Base-by-base conservation (phyloP, 345 rosid species). In the Populus davidiana region DNA sequence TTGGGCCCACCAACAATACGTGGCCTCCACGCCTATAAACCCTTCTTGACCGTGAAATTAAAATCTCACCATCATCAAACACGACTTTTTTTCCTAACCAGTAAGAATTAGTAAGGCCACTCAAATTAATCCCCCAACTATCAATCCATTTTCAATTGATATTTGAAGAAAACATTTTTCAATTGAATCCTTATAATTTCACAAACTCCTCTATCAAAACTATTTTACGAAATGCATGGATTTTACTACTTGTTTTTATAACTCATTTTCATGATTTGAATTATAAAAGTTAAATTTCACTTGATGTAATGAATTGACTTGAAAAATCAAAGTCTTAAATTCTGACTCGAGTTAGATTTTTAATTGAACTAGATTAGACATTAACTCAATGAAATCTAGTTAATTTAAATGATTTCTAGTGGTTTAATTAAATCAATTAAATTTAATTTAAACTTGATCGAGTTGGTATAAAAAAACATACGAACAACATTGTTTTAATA, bases 31-130 rank as follows among this genome's bases (percentile, higher is more conserved):
- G 39, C n/a, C 71, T 17, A 49, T 10, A 39, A 21, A 38, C 63
- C 74, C 14, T 14, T 52, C 5, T 6, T 10, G 2, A 43, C 85
- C 84, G 81, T 83, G 41, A 0, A 84, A 81, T 78, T 49, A 9
- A 43, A 54, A 29, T 20, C 71, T 12, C 2, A 10, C 0, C 33
- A 18, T 39, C 35, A 59, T 25, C 61, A 41, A 3, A 14, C 43
- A 78, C 61, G 9, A 23, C 59, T 67, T 72, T 50, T 29, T 31
- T 59, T 20, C 13, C 16, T n/a, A 21, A 7, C 43, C 49, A 12
- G 35, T 61, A 8, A 77, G 47, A 13, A 8, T 2, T 54, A 8
- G 13, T 43, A 3, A 25, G 14, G 27, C 67, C 25, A 17, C 70
- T 33, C 54, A 39, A 36, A 33, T 2, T 23, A 59, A 10, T n/a